Percentiles rank a stretch among this genome's conserved stretches.
Conservation (phyloP, 176 grass and related monocot species). For the Cymbopogon citratus region DNA sequence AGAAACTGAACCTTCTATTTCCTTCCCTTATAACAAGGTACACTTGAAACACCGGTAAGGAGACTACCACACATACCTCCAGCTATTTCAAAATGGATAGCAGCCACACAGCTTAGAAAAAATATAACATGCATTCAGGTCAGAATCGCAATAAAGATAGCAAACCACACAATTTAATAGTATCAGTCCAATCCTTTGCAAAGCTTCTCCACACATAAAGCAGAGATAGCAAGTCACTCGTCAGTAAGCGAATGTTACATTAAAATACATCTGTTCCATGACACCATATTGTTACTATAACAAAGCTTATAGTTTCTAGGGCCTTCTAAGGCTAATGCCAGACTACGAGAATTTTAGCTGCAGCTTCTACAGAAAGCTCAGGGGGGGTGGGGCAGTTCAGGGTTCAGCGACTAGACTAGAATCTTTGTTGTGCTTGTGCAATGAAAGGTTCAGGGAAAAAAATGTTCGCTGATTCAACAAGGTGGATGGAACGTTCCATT, state of each 20-base stretch:
- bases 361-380: constrained; percentile 21
- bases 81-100: background rate
- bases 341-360: constrained; percentile 15
- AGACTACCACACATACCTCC: background rate
- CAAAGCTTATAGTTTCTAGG: background rate
- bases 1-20: background rate
- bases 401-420: constrained; percentile 27
- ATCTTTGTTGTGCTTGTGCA: constrained; percentile 23
- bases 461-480: constrained; percentile 4
- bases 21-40: background rate
- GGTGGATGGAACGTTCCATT: background rate
- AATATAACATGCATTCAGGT: background rate
- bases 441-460: background rate
- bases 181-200: constrained; percentile 14
- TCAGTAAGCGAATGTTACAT: constrained; percentile 19
- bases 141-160: background rate
- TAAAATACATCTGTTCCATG: background rate
- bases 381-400: background rate
- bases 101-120: background rate
- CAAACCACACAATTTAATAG: background rate
- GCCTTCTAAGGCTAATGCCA: constrained; percentile 12
- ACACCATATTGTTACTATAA: constrained; percentile 32
- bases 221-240: background rate
- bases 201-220: background rate
- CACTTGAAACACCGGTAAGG: background rate